phyloP scores from a whole-genome alignment of 108 stramenopile species.

The Discostella stelligeroides region DNA sequence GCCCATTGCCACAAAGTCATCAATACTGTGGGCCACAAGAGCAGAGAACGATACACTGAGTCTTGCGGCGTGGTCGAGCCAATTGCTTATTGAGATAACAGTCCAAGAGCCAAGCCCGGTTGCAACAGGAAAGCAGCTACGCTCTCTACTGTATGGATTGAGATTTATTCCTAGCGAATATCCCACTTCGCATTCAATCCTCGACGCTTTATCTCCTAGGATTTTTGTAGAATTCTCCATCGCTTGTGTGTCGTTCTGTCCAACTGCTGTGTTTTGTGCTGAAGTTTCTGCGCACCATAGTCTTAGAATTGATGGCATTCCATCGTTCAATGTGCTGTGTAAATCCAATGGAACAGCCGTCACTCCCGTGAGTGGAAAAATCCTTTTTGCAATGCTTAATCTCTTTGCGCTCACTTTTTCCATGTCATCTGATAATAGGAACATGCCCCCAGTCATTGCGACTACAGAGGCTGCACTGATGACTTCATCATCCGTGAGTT shows the following conservation, averaged over 20 bases:
- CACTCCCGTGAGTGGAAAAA: constrained; percentile 83
- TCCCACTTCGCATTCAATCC: constrained; percentile 37
- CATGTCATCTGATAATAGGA: constrained; percentile 88
- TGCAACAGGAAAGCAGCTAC: constrained; percentile 83
- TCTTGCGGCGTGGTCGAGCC: constrained; percentile 62
- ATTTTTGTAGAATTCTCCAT: constrained; percentile 13
- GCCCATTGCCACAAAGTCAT: constrained; percentile 45
- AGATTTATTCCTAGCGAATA: constrained; percentile 30
- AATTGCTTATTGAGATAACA: constrained; percentile 81
- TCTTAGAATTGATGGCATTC: constrained; percentile 76
- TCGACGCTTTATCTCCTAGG: constrained; percentile 36
- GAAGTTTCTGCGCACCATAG: constrained; percentile 84
- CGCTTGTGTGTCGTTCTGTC: neutral
- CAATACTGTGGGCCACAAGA: constrained; percentile 42
- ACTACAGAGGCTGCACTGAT: constrained; percentile 85
- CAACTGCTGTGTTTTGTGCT: constrained; percentile 2
- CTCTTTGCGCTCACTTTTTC: constrained; percentile 69
- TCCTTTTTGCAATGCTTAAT: constrained; percentile 70
- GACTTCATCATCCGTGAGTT: constrained; percentile 83
- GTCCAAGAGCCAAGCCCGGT: constrained; percentile 88
- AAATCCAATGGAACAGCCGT: constrained; percentile 82
- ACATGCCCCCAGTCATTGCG: constrained; percentile 93
- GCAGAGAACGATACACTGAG: constrained; percentile 46
- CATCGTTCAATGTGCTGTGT: constrained; percentile 70
- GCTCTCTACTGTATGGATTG: constrained; percentile 64